Percentiles rank a stretch among this genome's conserved stretches.
These are phyloP conservation scores for Juglanconis oblonga DNA, from an alignment of 2,329 filamentous ascomycete species.

Conservation along the genomic window DNA sequence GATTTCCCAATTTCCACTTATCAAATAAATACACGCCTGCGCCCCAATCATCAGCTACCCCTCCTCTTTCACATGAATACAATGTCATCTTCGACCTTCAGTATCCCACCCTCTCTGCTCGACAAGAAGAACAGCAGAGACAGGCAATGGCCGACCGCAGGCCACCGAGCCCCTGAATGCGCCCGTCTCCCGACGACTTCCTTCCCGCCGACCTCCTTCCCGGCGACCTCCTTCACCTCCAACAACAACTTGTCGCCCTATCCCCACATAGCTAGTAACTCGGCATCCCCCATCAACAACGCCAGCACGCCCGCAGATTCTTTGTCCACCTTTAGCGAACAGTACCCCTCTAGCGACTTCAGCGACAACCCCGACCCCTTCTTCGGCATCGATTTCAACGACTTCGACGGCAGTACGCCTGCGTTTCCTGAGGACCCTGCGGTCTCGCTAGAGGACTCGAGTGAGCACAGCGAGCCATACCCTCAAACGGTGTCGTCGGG, in stretches of 20 bases:
- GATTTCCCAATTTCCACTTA: conserved; percentile 3
- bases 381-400: conserved; percentile 47
- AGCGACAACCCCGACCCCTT: conserved; percentile 48
- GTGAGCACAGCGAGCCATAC: conserved; percentile 8
- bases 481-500: conserved; percentile 4
- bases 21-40: conserved; percentile 15
- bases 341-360: conserved; percentile 49
- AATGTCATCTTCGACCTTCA: conserved; percentile 18
- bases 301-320: conserved; percentile 50
- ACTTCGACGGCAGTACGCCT: conserved; percentile 38
- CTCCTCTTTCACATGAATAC: conserved; percentile 21
- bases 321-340: conserved; percentile 39
- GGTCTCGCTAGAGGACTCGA: conserved; percentile 14
- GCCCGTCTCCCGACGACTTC: conserved; percentile 14
- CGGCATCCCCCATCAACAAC: conserved; percentile 37
- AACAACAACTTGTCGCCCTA: conserved; percentile 41
- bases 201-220: conserved; percentile 20
- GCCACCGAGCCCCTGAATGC: conserved; percentile 4
- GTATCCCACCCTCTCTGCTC: conserved; percentile 17
- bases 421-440: conserved; percentile 41
- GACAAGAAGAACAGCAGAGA: conserved; percentile 13
- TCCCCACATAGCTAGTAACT: conserved; percentile 37
- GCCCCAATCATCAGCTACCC: conserved; percentile 8
- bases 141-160: conserved; percentile 9
- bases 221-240: conserved; percentile 32